Evolutionary conservation across 495 filamentous ascomycete species (phyloP).

Genomic region (Rhypophila decipiens): DNA sequence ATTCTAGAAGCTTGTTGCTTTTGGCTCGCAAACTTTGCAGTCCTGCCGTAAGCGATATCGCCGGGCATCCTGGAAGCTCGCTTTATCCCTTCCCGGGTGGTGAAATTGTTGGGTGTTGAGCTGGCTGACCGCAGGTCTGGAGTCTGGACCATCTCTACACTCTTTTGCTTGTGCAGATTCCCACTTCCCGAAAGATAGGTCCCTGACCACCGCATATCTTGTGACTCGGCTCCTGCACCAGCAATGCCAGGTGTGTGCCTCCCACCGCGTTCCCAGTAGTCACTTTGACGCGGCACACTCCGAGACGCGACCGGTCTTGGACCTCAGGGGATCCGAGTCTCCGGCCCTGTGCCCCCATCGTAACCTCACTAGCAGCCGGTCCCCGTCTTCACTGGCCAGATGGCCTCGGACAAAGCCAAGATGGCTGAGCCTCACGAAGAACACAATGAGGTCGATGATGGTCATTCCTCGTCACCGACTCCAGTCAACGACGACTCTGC

Average conservation of each 20-base stretch:
- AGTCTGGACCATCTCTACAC: not conserved
- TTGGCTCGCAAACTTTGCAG: too few species aligned
- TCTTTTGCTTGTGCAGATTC: not conserved
- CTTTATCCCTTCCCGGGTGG: not conserved
- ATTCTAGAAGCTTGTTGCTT: not conserved
- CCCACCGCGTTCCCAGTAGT: not conserved
- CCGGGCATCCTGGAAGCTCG: not conserved
- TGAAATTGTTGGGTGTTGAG: too few species aligned
- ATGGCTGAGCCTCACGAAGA: not conserved
- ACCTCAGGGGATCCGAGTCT: constrained; percentile 1
- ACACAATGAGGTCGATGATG: not conserved
- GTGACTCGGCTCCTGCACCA: constrained; percentile 3
- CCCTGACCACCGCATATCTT: constrained; percentile 6
- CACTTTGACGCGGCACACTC: constrained; percentile 2
- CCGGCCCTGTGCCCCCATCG: not conserved
- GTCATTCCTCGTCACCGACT: not conserved
- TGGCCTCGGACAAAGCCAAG: constrained; percentile 2
- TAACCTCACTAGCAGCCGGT: not conserved
- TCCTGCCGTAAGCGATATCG: not conserved
- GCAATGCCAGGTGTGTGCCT: not conserved
- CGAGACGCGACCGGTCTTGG: constrained; percentile 4
- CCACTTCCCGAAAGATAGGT: not conserved
- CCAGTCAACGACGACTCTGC: not conserved
- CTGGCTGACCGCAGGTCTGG: too few species aligned
- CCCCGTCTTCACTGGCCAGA: not conserved